phyloP scores from a whole-genome alignment of 768 basidiomycete species.

The Amanita polypyramis region DNA sequence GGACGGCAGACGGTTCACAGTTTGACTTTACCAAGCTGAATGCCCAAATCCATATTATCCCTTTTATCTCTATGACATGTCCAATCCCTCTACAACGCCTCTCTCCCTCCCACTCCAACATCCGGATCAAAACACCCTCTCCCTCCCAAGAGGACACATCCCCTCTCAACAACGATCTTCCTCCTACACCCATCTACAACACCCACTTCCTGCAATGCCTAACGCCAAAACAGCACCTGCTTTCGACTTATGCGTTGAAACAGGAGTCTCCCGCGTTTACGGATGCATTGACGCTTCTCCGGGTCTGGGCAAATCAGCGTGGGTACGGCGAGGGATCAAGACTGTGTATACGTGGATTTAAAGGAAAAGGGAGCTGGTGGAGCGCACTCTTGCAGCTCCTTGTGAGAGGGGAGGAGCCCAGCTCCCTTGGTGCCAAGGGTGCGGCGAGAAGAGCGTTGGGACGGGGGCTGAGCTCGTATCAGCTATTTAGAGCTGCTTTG shows the following conservation, averaged over 20 bases:
- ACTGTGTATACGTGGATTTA: constrained; percentile 60
- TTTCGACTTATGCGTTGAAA: constrained; percentile 41
- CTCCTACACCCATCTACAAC: constrained; percentile 75
- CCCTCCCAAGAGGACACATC: constrained; percentile 12
- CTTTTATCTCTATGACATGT: constrained; percentile 45
- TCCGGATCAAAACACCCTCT: constrained; percentile 15
- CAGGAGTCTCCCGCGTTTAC: constrained; percentile 52
- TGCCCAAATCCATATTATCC: constrained; percentile 64
- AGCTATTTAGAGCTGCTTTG: constrained; percentile 75
- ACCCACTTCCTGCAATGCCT: constrained; percentile 48
- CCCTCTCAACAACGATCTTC: background rate
- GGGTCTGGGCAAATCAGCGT: constrained; percentile 85
- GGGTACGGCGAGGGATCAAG: constrained; percentile 56
- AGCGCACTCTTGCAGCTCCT: constrained; percentile 46
- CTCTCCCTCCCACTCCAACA: constrained; percentile 66
- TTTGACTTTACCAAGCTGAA: constrained; percentile 60
- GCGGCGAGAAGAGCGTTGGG: constrained; percentile 53
- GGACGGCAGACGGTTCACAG: constrained; percentile 33
- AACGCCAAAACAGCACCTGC: constrained; percentile 40
- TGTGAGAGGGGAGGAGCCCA: constrained; percentile 55
- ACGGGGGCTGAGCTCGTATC: constrained; percentile 80
- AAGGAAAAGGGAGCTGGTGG: constrained; percentile 63
- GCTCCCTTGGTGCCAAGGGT: constrained; percentile 15
- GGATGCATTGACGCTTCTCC: constrained; percentile 69
- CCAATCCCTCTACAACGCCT: constrained; percentile 61